Percentiles rank a stretch among this genome's conserved stretches.
Conservation (phyloP, 2,329 filamentous ascomycete species). For the Colletotrichum incanum region DNA sequence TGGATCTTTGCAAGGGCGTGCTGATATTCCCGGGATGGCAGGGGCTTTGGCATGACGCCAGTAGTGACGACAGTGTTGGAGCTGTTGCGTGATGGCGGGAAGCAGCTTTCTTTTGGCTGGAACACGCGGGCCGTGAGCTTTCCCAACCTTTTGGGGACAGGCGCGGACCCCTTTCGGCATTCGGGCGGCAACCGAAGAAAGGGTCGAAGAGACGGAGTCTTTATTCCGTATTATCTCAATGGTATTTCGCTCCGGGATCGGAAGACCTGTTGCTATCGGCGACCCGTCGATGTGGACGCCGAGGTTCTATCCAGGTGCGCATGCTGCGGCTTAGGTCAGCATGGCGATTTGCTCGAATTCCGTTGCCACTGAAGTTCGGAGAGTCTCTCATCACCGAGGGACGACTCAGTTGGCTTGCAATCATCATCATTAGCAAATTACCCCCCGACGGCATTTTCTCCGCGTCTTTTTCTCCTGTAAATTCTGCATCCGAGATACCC, state of each 20-base stretch:
- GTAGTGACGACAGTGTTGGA: conserved; percentile 30
- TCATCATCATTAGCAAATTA: conserved; percentile 40
- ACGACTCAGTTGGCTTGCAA: conserved; percentile 3
- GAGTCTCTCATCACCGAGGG: conserved; percentile 23
- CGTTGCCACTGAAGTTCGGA: conserved; percentile 26
- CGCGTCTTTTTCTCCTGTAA: neutral
- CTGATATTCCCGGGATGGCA: conserved; percentile 19
- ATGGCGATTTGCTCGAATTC: conserved; percentile 12
- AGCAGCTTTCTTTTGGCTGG: neutral
- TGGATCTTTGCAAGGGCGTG: conserved; percentile 22
- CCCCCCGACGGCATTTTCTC: neutral
- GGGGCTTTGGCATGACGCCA: conserved; percentile 19
- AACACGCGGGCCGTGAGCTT: conserved; percentile 8
- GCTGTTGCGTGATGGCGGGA: conserved; percentile 31
- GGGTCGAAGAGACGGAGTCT: neutral
- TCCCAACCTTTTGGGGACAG: neutral
- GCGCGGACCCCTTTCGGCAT: neutral
- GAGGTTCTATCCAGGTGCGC: conserved; percentile 39
- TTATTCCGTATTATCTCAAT: neutral
- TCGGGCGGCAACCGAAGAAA: conserved; percentile 1
- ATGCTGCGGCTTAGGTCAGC: conserved; percentile 39
- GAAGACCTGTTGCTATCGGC: conserved; percentile 16
- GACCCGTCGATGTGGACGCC: conserved; percentile 16
- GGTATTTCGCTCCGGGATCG: conserved; percentile 18
- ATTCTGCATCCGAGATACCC: conserved; percentile 29